Evolutionary conservation across 805 yeast species (phyloP).

Genomic region (Kuraishia hungarica): DNA sequence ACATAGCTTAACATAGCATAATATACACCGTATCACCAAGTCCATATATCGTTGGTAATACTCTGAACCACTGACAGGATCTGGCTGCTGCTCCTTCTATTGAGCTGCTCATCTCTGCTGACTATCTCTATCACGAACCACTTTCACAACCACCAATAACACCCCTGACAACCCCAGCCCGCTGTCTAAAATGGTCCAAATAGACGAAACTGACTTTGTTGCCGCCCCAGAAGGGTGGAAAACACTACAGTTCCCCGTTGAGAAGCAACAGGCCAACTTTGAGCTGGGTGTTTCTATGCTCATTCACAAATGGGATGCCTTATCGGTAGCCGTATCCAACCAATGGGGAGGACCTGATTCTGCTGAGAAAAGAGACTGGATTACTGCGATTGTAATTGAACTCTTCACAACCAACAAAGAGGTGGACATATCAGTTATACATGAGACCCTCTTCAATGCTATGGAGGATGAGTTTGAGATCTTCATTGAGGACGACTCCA

Average conservation of each 20-base stretch:
- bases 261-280: constrained; percentile 71
- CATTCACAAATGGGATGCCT: constrained; percentile 83
- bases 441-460: constrained; percentile 77
- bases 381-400: constrained; percentile 73
- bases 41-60: too few relatives aligned
- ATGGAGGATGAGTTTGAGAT: constrained; percentile 95
- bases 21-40: too few relatives aligned
- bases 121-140: too few relatives aligned
- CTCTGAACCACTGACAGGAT: too few relatives aligned
- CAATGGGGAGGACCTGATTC: constrained; percentile 95
- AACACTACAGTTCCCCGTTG: constrained; percentile 29
- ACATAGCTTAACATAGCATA: too few relatives aligned
- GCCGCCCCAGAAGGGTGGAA: constrained; percentile 15
- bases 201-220: constrained; percentile 6
- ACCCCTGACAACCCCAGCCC: too few relatives aligned
- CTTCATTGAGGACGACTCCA: constrained; percentile 82
- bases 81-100: too few relatives aligned
- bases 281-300: constrained; percentile 93
- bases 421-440: constrained; percentile 73
- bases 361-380: constrained; percentile 91
- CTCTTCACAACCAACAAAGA: constrained; percentile 53
- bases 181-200: neutral
- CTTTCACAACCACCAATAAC: too few relatives aligned
- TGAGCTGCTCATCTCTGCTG: too few relatives aligned
- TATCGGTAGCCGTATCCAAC: constrained; percentile 82